Evolutionary conservation across 2,329 filamentous ascomycete species (phyloP).

Genomic region (Cercospora sp.): DNA sequence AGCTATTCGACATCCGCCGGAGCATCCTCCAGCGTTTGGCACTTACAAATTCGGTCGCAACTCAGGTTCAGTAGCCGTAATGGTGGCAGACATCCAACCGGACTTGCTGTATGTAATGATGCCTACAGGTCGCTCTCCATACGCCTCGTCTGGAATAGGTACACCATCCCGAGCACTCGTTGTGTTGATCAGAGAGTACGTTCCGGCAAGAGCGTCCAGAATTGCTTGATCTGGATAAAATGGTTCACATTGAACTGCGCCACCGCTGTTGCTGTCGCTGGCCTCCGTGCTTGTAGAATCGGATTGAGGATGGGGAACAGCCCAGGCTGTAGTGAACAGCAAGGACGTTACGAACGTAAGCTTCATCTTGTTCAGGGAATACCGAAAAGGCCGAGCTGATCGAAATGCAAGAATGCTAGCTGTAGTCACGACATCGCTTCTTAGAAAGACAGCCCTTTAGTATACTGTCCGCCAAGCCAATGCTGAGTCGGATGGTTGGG

Average conservation of each 20-base stretch:
- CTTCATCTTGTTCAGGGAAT: neutral
- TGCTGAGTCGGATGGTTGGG: neutral
- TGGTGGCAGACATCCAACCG: slow-evolving; percentile 20
- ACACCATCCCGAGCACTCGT: slow-evolving; percentile 13
- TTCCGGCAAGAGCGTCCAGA: slow-evolving; percentile 15
- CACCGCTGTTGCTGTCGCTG: neutral
- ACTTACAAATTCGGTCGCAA: slow-evolving; percentile 15
- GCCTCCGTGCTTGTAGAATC: neutral
- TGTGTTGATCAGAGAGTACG: slow-evolving; percentile 18
- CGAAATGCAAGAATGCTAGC: neutral
- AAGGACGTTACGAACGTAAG: neutral
- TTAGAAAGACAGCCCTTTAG: neutral
- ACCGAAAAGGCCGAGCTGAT: neutral
- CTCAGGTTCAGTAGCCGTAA: slow-evolving; percentile 19
- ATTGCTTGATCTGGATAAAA: slow-evolving; percentile 11
- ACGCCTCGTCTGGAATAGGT: slow-evolving; percentile 14
- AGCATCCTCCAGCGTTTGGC: neutral
- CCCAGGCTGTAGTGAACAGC: neutral
- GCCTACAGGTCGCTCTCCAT: slow-evolving; percentile 16
- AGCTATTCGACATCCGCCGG: neutral
- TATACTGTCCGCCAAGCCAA: neutral
- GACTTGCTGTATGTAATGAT: slow-evolving; percentile 20
- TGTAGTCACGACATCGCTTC: neutral
- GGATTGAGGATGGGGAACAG: neutral
- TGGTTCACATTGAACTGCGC: neutral